A percentile compares a stretch with the other conserved stretches of the same genome.
These are phyloP conservation scores for Thielaviopsis musarum DNA, from an alignment of 2,329 filamentous ascomycete species.

Conservation along the genomic window DNA sequence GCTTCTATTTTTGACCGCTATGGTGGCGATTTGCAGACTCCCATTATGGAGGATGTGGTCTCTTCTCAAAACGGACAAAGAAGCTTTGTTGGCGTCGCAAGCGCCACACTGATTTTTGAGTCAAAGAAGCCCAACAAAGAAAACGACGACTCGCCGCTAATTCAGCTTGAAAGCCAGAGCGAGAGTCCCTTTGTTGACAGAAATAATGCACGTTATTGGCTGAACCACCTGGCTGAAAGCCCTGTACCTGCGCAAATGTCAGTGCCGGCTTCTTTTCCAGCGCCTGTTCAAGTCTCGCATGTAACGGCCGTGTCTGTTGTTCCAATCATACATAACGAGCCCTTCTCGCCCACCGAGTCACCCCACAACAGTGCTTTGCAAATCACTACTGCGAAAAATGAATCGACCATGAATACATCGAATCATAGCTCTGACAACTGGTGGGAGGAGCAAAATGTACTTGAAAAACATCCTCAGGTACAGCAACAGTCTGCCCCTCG, in stretches of 20 bases:
- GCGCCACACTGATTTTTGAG: not conserved
- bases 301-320: constrained; percentile 4
- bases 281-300: not conserved
- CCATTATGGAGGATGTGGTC: not conserved
- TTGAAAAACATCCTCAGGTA: not conserved
- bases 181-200: constrained; percentile 1
- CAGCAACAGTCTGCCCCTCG: not conserved
- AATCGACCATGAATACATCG: not conserved
- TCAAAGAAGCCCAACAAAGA: constrained; percentile 4
- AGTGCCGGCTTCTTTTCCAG: constrained; percentile 2
- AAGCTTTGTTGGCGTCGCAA: not conserved
- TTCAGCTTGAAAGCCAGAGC: not conserved
- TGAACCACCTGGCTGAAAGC: constrained; percentile 9
- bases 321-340: constrained; percentile 7
- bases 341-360: constrained; percentile 6
- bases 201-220: constrained; percentile 5
- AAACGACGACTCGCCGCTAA: not conserved
- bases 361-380: not conserved
- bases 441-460: constrained; percentile 2
- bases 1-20: constrained; percentile 10
- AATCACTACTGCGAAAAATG: not conserved
- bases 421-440: not conserved
- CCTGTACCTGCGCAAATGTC: constrained; percentile 5
- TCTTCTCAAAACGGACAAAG: not conserved
- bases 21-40: not conserved